These are phyloP conservation scores for Coemansia sp. DNA, from an alignment of 192 early-diverging fungal species.

Conservation along the genomic window DNA sequence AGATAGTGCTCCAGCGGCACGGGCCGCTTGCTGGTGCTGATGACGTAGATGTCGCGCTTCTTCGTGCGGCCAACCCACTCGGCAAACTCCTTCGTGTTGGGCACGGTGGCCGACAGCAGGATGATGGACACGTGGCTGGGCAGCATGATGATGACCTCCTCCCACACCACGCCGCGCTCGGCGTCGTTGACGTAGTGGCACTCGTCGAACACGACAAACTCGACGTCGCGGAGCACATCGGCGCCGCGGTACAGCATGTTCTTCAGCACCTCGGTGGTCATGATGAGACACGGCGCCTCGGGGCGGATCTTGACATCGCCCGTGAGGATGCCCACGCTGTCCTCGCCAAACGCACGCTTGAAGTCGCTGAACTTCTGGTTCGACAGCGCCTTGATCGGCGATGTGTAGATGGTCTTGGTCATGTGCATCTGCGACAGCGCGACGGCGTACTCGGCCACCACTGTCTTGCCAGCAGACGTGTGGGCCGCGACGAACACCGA, in stretches of 20 bases:
- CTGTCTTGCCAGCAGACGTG: conserved; percentile 98
- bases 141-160: conserved; percentile 99
- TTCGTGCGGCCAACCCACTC: conserved; percentile 99
- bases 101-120: conserved; percentile 93
- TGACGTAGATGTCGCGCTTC: conserved; percentile 96
- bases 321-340: conserved; percentile 93
- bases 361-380: conserved; percentile 99
- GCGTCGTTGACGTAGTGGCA: conserved; percentile 97
- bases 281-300: conserved; percentile 95
- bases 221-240: conserved; percentile 94
- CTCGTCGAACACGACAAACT: conserved; percentile 99
- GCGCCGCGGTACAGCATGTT: conserved; percentile 98
- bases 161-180: conserved; percentile 97
- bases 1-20: conserved; percentile 95
- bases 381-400: conserved; percentile 97
- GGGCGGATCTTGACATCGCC: conserved; percentile 97
- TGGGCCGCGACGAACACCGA: conserved; percentile 98
- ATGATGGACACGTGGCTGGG: conserved; percentile 94
- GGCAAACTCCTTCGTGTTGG: conserved; percentile 98
- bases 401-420: conserved; percentile 95
- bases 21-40: conserved; percentile 88
- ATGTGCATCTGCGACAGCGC: conserved; percentile 91
- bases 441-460: conserved; percentile 98
- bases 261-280: conserved; percentile 98
- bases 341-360: conserved; percentile 77